Evolutionary conservation across 140 eudicot genomes (phyloP).

Genomic region (Bidens hawaiensis): DNA sequence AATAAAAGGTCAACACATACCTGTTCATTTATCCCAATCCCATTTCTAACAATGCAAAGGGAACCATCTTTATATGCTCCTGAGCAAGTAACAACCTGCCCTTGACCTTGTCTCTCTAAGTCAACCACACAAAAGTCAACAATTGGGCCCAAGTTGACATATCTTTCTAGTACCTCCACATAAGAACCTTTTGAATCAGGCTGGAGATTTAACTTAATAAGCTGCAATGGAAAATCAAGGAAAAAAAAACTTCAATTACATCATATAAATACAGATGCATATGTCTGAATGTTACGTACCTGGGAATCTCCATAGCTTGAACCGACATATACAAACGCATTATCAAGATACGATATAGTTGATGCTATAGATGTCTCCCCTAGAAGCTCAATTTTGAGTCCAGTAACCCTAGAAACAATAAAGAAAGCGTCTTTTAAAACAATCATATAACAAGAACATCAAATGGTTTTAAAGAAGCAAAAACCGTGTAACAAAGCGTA

Average conservation of each 20-base stretch:
- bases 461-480: background rate
- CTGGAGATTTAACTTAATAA: conserved; percentile 75
- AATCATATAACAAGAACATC: background rate
- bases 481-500: background rate
- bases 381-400: conserved; percentile 89
- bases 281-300: conserved; percentile 34
- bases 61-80: conserved; percentile 99
- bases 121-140: conserved; percentile 97
- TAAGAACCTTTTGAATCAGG: conserved; percentile 94
- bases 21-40: conserved; percentile 96
- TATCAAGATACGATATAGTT: conserved; percentile 89
- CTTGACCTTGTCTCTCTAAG: conserved; percentile 98
- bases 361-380: conserved; percentile 98
- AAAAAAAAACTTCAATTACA: background rate
- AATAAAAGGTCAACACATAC: conserved; percentile 18
- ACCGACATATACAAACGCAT: conserved; percentile 89
- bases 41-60: conserved; percentile 91
- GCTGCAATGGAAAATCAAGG: conserved; percentile 41
- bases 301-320: conserved; percentile 99
- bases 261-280: background rate
- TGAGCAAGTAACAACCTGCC: conserved; percentile 98
- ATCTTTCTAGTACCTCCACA: conserved; percentile 87
- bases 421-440: background rate
- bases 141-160: conserved; percentile 90
- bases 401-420: conserved; percentile 66